phyloP scores from a whole-genome alignment of 2,329 filamentous ascomycete genomes.

The Calonectria pseudoreteaudii region DNA sequence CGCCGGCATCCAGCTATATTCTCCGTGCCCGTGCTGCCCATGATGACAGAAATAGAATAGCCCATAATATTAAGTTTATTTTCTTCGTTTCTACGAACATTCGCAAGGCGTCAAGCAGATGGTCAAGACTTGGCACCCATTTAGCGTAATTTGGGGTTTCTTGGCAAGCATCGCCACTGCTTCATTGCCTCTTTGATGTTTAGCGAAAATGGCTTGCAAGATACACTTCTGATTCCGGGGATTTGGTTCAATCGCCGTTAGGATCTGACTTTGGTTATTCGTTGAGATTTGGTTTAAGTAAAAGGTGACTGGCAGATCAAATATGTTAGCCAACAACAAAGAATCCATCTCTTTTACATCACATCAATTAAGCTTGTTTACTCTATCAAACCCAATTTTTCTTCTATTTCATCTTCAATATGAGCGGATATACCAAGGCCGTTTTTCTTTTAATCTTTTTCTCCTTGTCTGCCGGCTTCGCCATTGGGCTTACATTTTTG shows the following conservation, averaged over 20 bases:
- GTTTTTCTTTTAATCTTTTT: background rate
- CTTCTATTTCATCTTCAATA: background rate
- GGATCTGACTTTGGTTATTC: background rate
- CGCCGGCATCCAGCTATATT: background rate
- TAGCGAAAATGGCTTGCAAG: background rate
- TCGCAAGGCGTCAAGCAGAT: background rate
- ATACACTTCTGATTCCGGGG: background rate
- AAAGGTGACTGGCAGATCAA: background rate
- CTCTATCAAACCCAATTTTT: background rate
- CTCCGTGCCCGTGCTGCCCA: background rate
- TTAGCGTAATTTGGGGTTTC: background rate
- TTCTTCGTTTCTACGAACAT: background rate
- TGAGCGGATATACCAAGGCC: background rate
- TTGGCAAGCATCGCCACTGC: background rate
- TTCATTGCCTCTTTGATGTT: background rate
- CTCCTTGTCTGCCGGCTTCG: background rate
- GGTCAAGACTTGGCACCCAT: background rate
- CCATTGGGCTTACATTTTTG: background rate
- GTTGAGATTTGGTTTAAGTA: background rate
- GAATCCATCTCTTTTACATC: background rate
- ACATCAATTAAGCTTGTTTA: background rate
- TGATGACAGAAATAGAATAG: background rate
- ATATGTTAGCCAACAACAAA: no score
- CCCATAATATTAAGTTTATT: background rate
- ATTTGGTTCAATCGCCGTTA: background rate